phyloP scores from a whole-genome alignment of 2,329 filamentous ascomycete species.

The Neofusicoccum ribis region DNA sequence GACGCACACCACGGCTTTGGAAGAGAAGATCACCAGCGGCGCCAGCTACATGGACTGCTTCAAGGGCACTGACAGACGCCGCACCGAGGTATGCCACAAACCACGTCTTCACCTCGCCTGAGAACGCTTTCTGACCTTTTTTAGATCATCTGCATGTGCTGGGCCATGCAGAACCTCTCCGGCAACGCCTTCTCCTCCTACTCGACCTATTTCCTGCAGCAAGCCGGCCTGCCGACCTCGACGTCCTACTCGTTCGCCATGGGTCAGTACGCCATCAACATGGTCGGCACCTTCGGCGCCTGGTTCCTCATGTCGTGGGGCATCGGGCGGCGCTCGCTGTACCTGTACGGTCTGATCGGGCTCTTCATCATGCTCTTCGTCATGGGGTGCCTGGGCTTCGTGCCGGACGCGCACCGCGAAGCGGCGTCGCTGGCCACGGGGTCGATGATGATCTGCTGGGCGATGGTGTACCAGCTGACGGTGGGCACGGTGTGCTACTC shows the following conservation, averaged over 20 bases:
- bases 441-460: conserved; percentile 66
- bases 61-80: conserved; percentile 72
- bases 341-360: conserved; percentile 68
- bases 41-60: conserved; percentile 82
- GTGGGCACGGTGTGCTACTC: conserved; percentile 91
- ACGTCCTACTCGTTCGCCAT: conserved; percentile 50
- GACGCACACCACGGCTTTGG: conserved; percentile 81
- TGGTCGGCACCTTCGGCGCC: conserved; percentile 76
- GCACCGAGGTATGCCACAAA: conserved; percentile 58
- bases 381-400: conserved; percentile 80
- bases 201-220: conserved; percentile 51
- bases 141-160: conserved; percentile 57
- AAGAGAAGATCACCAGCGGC: conserved; percentile 72
- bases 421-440: conserved; percentile 74
- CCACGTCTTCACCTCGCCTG: no score
- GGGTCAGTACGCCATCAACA: conserved; percentile 67
- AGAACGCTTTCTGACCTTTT: no score
- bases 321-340: conserved; percentile 73
- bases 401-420: conserved; percentile 59
- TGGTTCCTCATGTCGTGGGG: conserved; percentile 78
- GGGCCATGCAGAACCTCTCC: conserved; percentile 51
- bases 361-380: conserved; percentile 76
- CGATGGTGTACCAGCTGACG: conserved; percentile 75
- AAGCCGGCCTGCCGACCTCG: conserved; percentile 45
- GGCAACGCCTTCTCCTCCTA: conserved; percentile 51